Percentiles rank a stretch among this genome's conserved stretches.
Evolutionary conservation across 1,284 basidiomycete species (phyloP).

Genomic region (Rhizoctonia solani): DNA sequence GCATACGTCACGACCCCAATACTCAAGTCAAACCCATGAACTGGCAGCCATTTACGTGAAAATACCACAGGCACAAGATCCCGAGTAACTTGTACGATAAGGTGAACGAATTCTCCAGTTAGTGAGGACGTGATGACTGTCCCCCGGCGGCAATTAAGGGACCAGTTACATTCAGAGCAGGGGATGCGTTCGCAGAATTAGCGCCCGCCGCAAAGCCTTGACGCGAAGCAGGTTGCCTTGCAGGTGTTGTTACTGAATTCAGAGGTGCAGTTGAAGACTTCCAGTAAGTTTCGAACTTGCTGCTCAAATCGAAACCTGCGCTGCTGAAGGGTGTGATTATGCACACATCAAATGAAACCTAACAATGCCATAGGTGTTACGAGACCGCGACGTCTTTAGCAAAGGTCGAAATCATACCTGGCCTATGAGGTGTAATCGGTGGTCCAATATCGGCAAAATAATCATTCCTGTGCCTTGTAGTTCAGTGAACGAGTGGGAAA

Average conservation of each 20-base stretch:
- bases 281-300: conserved; percentile 96
- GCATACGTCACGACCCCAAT: conserved; percentile 81
- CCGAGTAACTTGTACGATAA: conserved; percentile 88
- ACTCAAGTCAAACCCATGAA: conserved; percentile 73
- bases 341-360: conserved; percentile 89
- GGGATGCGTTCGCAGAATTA: conserved; percentile 28
- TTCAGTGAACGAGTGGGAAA: conserved; percentile 71
- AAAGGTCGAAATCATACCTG: conserved; percentile 61
- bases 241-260: conserved; percentile 49
- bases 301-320: conserved; percentile 94
- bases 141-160: conserved; percentile 39
- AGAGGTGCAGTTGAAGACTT: conserved; percentile 77
- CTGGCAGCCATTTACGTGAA: conserved; percentile 71
- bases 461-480: conserved; percentile 50
- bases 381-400: neutral
- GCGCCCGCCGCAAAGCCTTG: conserved; percentile 8
- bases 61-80: conserved; percentile 88
- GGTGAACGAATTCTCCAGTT: conserved; percentile 83
- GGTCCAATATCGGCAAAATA: conserved; percentile 86
- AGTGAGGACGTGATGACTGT: conserved; percentile 84
- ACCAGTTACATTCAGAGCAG: conserved; percentile 35
- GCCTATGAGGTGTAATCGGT: conserved; percentile 91
- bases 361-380: conserved; percentile 15
- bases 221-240: conserved; percentile 31
- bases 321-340: conserved; percentile 91